Evolutionary conservation across 495 filamentous ascomycete genomes (phyloP).

Genomic region (Podospora australis): DNA sequence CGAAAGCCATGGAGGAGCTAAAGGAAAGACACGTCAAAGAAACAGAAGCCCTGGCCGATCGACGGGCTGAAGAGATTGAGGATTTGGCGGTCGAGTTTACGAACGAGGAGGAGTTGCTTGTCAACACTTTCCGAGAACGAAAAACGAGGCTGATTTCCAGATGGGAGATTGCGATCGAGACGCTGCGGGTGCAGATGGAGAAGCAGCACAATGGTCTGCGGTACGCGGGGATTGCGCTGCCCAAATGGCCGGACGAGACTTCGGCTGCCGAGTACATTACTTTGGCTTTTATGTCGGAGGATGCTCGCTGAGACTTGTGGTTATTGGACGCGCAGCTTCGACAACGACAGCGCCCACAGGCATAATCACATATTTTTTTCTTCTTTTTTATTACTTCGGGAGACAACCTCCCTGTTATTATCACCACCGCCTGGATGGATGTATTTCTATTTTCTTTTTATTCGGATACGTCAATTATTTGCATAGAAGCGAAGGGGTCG

Average conservation of each 20-base stretch:
- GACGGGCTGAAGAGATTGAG: conserved; percentile 45
- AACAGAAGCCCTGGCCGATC: conserved; percentile 47
- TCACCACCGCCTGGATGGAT: too few species aligned
- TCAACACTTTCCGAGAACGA: conserved; percentile 43
- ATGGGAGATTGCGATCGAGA: conserved; percentile 60
- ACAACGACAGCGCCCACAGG: too few species aligned
- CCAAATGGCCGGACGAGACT: conserved; percentile 37
- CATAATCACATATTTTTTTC: too few species aligned
- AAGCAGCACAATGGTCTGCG: conserved; percentile 34
- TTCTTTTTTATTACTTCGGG: too few species aligned
- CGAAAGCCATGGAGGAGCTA: conserved; percentile 59
- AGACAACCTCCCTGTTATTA: too few species aligned
- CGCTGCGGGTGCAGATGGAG: conserved; percentile 56
- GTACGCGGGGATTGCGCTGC: conserved; percentile 44
- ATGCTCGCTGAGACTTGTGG: too few species aligned
- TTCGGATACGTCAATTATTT: too few species aligned
- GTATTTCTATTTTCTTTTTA: too few species aligned
- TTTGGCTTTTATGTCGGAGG: too few species aligned
- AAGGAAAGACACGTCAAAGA: conserved; percentile 59
- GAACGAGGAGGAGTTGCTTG: conserved; percentile 47
- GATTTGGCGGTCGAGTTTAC: conserved; percentile 51
- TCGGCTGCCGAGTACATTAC: too few species aligned
- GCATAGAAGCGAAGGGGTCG: too few species aligned
- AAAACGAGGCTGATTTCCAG: conserved; percentile 44
- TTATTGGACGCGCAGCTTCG: too few species aligned